These are phyloP conservation scores for Lepidium didymum DNA, from an alignment of 345 rosid genomes.

Conservation along the genomic window DNA sequence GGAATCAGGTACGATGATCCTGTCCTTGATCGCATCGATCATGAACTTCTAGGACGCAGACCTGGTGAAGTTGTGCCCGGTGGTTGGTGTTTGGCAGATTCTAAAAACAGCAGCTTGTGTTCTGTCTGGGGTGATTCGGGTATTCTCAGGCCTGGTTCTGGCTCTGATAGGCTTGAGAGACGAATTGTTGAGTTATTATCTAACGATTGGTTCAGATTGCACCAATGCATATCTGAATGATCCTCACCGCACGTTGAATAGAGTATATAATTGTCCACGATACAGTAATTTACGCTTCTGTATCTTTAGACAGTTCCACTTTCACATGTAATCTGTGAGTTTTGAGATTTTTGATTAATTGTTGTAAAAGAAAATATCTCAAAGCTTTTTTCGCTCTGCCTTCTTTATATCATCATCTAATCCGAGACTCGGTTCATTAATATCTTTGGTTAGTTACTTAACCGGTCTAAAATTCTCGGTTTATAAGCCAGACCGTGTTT, in stretches of 20 bases:
- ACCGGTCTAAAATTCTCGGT: constrained; percentile 1
- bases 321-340: constrained; percentile 1
- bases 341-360: constrained; percentile 4
- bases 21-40: constrained; percentile 67
- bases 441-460: not conserved
- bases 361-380: constrained; percentile 19
- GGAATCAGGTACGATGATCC: constrained; percentile 41
- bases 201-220: constrained; percentile 41
- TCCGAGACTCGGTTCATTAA: constrained; percentile 3
- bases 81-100: constrained; percentile 89
- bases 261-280: constrained; percentile 13
- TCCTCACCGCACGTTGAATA: not conserved
- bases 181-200: constrained; percentile 48
- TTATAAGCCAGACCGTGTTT: not conserved
- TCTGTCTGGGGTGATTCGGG: constrained; percentile 86
- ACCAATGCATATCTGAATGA: constrained; percentile 54
- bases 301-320: constrained; percentile 12
- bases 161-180: constrained; percentile 68
- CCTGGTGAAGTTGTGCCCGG: constrained; percentile 62
- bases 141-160: constrained; percentile 74
- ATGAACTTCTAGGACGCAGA: constrained; percentile 55
- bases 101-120: constrained; percentile 42
- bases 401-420: not conserved
- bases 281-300: not conserved
- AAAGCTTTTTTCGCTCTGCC: not conserved